Evolutionary conservation across 495 filamentous ascomycete genomes (phyloP).

Genomic region (Bacidia gigantensis): DNA sequence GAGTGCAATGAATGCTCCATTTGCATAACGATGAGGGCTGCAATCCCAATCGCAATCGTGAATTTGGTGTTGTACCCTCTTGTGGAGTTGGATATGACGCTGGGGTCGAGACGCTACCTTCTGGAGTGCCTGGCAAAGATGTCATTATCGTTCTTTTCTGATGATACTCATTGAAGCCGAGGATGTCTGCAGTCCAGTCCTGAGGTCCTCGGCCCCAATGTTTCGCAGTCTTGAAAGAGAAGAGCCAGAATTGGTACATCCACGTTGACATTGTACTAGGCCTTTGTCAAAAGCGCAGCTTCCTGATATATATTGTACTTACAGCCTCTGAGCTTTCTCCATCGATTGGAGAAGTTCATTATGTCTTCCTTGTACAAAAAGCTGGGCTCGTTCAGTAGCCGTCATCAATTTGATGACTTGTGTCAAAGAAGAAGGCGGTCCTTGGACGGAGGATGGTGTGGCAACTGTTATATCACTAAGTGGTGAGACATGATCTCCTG

Average conservation of each 20-base stretch:
- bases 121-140: slow-evolving; percentile 3
- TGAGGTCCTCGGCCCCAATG: slow-evolving; percentile 29
- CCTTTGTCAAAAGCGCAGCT: slow-evolving; percentile 1
- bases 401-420: slow-evolving; percentile 18
- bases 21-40: slow-evolving; percentile 18
- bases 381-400: slow-evolving; percentile 20
- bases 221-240: slow-evolving; percentile 29
- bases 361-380: slow-evolving; percentile 23
- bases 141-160: slow-evolving; percentile 1
- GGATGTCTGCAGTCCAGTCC: slow-evolving; percentile 22
- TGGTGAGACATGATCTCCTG: slow-evolving; percentile 15
- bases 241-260: slow-evolving; percentile 33
- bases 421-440: slow-evolving; percentile 20
- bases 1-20: slow-evolving; percentile 21
- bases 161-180: slow-evolving; percentile 14
- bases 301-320: background rate
- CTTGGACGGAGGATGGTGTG: slow-evolving; percentile 19
- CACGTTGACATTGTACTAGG: slow-evolving; percentile 17
- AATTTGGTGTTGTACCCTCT: background rate
- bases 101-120: slow-evolving; percentile 1
- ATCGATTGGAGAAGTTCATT: slow-evolving; percentile 19
- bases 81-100: background rate
- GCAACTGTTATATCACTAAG: slow-evolving; percentile 16
- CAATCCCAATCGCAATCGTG: background rate
- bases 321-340: slow-evolving; percentile 19